These are phyloP conservation scores for Quercus robur DNA, from an alignment of 306 rosid genomes.

Conservation along the genomic window DNA sequence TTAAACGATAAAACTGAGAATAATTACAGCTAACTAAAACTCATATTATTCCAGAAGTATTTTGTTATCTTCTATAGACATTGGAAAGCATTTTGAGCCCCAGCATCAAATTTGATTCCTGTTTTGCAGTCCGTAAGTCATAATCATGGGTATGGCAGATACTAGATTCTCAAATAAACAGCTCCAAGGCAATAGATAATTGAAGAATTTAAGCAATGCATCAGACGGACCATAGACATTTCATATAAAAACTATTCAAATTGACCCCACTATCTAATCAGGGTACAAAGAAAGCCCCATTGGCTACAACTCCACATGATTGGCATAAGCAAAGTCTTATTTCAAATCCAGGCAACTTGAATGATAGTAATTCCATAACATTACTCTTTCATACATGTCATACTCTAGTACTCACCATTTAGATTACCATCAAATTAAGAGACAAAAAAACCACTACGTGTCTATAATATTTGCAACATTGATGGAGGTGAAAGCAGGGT, in stretches of 20 bases:
- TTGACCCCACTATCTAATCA: slow-evolving; percentile 1
- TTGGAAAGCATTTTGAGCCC: background rate
- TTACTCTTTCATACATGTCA: background rate
- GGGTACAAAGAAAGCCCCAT: background rate
- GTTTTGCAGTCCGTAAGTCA: background rate
- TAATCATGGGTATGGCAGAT: background rate
- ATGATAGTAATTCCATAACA: background rate
- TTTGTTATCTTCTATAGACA: background rate
- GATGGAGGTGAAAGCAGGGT: background rate
- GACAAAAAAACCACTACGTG: background rate
- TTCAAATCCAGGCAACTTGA: background rate
- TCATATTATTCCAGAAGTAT: slow-evolving; percentile 12
- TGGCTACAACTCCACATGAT: slow-evolving; percentile 4
- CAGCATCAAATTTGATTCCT: background rate
- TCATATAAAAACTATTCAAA: background rate
- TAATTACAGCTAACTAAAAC: slow-evolving; percentile 10
- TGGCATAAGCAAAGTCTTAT: background rate
- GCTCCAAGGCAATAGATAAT: slow-evolving; percentile 17
- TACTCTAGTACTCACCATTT: slow-evolving; percentile 6
- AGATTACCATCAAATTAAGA: slow-evolving; percentile 8
- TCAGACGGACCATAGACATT: background rate
- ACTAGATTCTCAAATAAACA: slow-evolving; percentile 1
- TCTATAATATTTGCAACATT: background rate
- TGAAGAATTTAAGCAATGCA: slow-evolving; percentile 6
- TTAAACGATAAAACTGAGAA: slow-evolving; percentile 15